Base-by-base conservation (phyloP, 805 yeast species). In the Pichia membranifaciens region DNA sequence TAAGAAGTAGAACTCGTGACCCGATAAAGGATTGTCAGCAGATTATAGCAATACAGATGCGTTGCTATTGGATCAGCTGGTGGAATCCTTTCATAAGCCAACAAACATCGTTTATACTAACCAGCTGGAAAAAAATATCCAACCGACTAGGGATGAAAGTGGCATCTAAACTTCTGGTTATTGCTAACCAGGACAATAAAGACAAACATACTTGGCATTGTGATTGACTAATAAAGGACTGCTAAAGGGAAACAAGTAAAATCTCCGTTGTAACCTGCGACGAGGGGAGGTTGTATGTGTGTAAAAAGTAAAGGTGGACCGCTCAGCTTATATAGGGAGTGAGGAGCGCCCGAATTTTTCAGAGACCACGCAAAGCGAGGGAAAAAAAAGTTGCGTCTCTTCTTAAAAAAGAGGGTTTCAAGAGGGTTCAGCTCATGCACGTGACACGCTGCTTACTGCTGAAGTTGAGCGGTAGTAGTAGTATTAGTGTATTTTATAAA, bases 181-280 rank as follows among this genome's bases (percentile, higher is more conserved):
- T 25, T 8, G 10, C 10, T 10, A 25, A 10, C 29, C 10, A 25
- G 29, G 10, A 8, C 10, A 25, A 25, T 10, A 25, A 25, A 25
- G 10, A 25, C 10, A 25, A 25, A 25, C 63, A 48, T 60, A 60
- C 60, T 60, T 59, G 62, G 62, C 62, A 59, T 59, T 55, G 49
- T 58, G 51, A 50, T 15, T 37, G 28, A 47, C 49, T 44, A 33
- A 32, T 21, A 43, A 18, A 38, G 35, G 43, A 18, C 28, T 42
- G 41, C 2, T 7, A 16, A 46, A 36, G 20, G 18, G 17, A 47
- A 15, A 5, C n/a, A n/a, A n/a, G n/a, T n/a, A n/a, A n/a, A n/a
- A n/a, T n/a, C n/a, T n/a, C n/a, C n/a, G n/a, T n/a, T n/a, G n/a
- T n/a, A n/a, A n/a, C n/a, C n/a, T n/a, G n/a, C n/a, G n/a, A n/a